phyloP scores from a whole-genome alignment of 148 eudicot species.

The Rhododendron molle region DNA sequence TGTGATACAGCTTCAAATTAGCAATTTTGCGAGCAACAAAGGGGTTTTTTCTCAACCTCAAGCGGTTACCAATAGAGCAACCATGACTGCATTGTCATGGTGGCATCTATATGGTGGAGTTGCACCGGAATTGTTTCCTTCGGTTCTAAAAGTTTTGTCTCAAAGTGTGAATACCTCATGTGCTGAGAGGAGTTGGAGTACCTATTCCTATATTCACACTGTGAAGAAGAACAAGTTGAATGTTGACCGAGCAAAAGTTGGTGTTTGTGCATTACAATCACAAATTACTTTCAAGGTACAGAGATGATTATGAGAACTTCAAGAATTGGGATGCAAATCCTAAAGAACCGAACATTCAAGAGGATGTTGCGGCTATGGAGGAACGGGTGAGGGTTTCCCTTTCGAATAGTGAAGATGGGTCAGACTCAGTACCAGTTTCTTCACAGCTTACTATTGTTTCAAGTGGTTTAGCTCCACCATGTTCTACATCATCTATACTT shows the following conservation, averaged over 20 bases:
- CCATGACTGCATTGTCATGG: neutral
- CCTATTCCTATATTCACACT: neutral
- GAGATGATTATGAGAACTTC: neutral
- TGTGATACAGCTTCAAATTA: slow-evolving; percentile 10
- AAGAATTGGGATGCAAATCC: neutral
- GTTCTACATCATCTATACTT: neutral
- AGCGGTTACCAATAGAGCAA: neutral
- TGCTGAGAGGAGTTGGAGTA: neutral
- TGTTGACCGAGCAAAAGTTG: neutral
- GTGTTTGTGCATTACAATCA: neutral
- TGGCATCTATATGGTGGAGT: no score
- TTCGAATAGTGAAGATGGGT: neutral
- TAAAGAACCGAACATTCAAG: neutral
- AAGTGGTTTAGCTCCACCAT: neutral
- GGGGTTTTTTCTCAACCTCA: neutral
- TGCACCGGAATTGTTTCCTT: no score
- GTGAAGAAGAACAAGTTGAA: neutral
- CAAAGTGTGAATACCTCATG: neutral
- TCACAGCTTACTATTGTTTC: neutral
- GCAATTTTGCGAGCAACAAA: neutral
- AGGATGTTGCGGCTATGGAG: neutral
- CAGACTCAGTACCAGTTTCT: neutral
- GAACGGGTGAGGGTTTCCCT: neutral
- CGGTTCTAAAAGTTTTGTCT: neutral
- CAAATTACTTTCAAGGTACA: neutral